Percentiles rank a stretch among this genome's conserved stretches.
Evolutionary conservation across 164 flowering plant genomes (phyloP).

Genomic region (Umbilicus rupestris): DNA sequence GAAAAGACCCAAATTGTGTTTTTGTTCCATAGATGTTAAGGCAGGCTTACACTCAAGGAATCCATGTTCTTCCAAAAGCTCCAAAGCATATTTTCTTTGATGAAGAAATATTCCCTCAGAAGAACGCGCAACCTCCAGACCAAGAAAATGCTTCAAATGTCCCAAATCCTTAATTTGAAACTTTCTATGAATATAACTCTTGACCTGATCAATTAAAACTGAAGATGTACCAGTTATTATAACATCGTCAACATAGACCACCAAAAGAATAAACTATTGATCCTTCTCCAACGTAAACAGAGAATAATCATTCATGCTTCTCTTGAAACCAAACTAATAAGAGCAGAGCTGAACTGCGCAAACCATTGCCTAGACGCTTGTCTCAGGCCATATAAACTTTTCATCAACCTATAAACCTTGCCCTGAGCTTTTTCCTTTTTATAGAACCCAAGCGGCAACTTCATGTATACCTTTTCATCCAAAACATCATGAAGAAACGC

Average conservation of each 20-base stretch:
- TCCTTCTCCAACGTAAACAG: no score
- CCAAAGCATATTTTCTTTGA: background rate
- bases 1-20: background rate
- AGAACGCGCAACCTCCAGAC: background rate
- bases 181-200: background rate
- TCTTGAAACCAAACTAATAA: no score
- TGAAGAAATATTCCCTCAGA: background rate
- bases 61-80: background rate
- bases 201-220: background rate
- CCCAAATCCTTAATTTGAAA: conserved; percentile 3
- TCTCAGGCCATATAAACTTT: no score
- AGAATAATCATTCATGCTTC: no score
- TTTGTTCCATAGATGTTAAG: background rate
- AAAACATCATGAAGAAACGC: no score
- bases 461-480: no score
- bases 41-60: background rate
- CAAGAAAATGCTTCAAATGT: background rate
- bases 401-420: no score
- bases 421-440: no score
- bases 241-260: background rate
- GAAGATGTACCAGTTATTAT: background rate
- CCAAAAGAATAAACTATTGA: no score
- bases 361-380: no score
- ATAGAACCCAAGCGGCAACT: no score
- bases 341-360: no score